A percentile compares a stretch with the other conserved stretches of the same genome.
Conservation (phyloP, 2,329 filamentous ascomycete species). For the Venturia aucupariae region DNA sequence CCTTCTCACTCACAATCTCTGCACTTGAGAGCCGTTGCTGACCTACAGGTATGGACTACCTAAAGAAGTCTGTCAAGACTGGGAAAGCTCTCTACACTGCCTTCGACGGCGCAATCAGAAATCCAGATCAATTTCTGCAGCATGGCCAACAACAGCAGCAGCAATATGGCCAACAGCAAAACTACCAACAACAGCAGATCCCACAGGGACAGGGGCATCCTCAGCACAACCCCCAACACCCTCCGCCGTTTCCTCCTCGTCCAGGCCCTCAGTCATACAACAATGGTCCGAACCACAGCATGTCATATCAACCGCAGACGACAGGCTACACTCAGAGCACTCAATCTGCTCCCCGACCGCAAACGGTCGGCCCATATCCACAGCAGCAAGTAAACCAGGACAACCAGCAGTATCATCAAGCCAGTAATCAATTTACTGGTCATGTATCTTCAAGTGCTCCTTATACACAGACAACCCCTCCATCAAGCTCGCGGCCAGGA, state of each 20-base stretch:
- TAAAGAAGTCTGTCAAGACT: slow-evolving; percentile 2
- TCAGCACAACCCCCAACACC: neutral
- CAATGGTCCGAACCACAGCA: neutral
- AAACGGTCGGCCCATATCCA: neutral
- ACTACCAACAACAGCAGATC: slow-evolving; percentile 1
- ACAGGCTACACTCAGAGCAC: neutral
- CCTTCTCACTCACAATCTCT: neutral
- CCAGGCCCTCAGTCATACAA: neutral
- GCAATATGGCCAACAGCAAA: neutral
- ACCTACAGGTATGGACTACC: neutral
- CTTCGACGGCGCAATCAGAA: slow-evolving; percentile 3
- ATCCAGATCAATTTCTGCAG: neutral
- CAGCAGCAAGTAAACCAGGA: neutral
- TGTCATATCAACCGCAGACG: neutral
- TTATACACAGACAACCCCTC: neutral
- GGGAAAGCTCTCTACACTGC: slow-evolving; percentile 7
- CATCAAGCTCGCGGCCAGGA: neutral
- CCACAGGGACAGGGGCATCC: neutral
- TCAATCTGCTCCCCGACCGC: neutral
- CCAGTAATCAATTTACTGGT: neutral
- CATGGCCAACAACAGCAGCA: slow-evolving; percentile 5
- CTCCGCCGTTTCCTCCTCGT: neutral
- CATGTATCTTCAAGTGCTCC: neutral
- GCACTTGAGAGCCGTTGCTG: neutral
- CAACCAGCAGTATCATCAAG: neutral